Percentiles rank a stretch among this genome's conserved stretches.
phyloP scores from a whole-genome alignment of 768 basidiomycete species.

The Trichaptum fuscoviolaceum region DNA sequence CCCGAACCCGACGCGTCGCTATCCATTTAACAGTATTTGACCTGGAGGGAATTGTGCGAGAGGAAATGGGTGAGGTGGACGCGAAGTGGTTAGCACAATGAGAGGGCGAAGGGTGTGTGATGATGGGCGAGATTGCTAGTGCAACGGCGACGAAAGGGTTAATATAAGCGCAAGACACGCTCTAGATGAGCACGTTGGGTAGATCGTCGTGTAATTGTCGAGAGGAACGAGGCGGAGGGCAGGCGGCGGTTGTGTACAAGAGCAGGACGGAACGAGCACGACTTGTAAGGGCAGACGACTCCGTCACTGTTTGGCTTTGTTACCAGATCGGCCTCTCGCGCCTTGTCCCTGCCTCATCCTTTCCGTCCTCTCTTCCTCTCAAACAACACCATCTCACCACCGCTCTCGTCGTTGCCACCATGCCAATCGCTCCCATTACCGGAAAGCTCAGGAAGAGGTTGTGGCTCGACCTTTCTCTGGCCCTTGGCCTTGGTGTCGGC shows the following conservation, averaged over 20 bases:
- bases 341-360: conserved; percentile 10
- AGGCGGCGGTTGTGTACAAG: conserved; percentile 7
- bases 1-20: conserved; percentile 78
- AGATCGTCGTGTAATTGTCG: conserved; percentile 6
- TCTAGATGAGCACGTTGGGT: conserved; percentile 10
- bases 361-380: conserved; percentile 21
- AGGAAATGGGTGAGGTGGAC: conserved; percentile 17
- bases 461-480: conserved; percentile 76
- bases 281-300: conserved; percentile 6
- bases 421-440: conserved; percentile 88
- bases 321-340: conserved; percentile 10
- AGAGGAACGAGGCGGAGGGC: conserved; percentile 12
- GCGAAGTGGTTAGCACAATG: conserved; percentile 18
- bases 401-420: conserved; percentile 27
- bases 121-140: conserved; percentile 21
- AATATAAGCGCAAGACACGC: conserved; percentile 7
- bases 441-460: conserved; percentile 92
- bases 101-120: conserved; percentile 25
- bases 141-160: conserved; percentile 4
- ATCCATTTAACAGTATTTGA: conserved; percentile 55
- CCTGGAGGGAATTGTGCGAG: conserved; percentile 18
- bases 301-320: conserved; percentile 22
- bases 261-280: conserved; percentile 6
- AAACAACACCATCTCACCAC: conserved; percentile 21
- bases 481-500: conserved; percentile 70